phyloP scores from a whole-genome alignment of 345 rosid species.

The Corchorus olitorius region DNA sequence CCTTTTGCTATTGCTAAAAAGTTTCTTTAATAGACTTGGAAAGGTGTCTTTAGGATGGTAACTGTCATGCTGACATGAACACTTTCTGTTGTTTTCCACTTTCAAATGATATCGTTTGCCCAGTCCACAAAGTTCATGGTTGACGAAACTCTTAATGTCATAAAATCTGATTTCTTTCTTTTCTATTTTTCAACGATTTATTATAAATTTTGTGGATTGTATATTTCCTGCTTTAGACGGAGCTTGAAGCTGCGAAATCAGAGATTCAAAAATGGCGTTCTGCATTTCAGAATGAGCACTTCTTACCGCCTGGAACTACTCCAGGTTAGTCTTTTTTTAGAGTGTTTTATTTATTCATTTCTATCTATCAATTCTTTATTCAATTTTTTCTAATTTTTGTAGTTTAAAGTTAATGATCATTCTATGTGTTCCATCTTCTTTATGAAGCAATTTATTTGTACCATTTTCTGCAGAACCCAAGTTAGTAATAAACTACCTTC shows the following conservation, averaged over 20 bases:
- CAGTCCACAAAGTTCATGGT: background rate
- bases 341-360: slow-evolving; percentile 4
- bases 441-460: slow-evolving; percentile 16
- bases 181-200: background rate
- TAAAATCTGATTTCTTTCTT: background rate
- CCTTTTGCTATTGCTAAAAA: background rate
- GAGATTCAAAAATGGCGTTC: slow-evolving; percentile 87
- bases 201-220: slow-evolving; percentile 8
- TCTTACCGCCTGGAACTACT: slow-evolving; percentile 61
- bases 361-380: background rate
- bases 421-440: slow-evolving; percentile 1
- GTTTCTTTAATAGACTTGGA: background rate
- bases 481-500: slow-evolving; percentile 69
- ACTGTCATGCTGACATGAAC: background rate
- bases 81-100: background rate
- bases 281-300: slow-evolving; percentile 75
- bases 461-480: slow-evolving; percentile 66
- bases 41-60: background rate
- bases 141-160: background rate
- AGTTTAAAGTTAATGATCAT: background rate
- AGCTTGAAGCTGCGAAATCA: slow-evolving; percentile 76
- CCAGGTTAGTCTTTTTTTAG: slow-evolving; percentile 64
- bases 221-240: slow-evolving; percentile 41
- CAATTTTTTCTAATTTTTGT: background rate
- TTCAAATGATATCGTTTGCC: background rate